Conservation (phyloP, 805 yeast species). For the Kuraishia ogatae region DNA sequence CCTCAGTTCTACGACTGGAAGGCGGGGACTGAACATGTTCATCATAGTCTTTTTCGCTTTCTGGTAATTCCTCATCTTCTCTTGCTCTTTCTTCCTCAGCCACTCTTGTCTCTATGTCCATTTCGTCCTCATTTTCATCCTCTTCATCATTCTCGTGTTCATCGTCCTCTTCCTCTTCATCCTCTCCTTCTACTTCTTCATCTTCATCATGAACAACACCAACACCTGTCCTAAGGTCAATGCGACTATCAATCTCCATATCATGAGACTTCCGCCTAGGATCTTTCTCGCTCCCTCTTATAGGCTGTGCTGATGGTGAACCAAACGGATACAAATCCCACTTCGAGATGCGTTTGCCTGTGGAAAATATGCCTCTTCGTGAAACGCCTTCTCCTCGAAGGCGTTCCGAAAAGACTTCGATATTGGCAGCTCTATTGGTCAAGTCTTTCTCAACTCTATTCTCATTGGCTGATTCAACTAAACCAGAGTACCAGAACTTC, state of each 20-base stretch:
- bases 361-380: not conserved
- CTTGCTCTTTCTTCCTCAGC: too few species aligned
- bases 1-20: not conserved
- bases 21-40: not conserved
- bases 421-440: constrained; percentile 3
- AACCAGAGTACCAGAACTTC: constrained; percentile 16
- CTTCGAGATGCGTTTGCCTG: not conserved
- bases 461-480: constrained; percentile 5
- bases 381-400: not conserved
- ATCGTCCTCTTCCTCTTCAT: constrained; percentile 3
- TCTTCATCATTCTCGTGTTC: not conserved
- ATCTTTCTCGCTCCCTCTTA: not conserved
- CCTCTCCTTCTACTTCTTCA: not conserved
- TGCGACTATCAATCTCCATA: not conserved
- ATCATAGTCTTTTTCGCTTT: not conserved
- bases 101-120: not conserved
- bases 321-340: not conserved
- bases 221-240: too few species aligned
- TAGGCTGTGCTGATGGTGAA: not conserved
- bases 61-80: not conserved
- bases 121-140: not conserved
- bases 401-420: not conserved
- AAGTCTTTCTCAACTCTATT: constrained; percentile 8
- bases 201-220: not conserved
- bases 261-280: not conserved